phyloP scores from a whole-genome alignment of 1,284 basidiomycete species.

The Microbotryomycetes sp. region DNA sequence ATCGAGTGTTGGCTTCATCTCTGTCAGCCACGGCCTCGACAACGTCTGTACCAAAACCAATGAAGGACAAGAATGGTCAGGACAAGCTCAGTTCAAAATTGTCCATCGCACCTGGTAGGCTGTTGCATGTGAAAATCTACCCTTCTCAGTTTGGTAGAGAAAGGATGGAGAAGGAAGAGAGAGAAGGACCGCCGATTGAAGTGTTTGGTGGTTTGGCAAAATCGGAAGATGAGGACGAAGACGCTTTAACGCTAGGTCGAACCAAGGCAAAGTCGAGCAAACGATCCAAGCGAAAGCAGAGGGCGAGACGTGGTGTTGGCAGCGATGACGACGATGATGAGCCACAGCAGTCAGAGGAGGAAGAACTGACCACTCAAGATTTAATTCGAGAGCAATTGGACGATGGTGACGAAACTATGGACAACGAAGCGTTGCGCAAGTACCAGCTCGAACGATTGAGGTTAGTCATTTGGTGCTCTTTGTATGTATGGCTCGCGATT shows the following conservation, averaged over 20 bases:
- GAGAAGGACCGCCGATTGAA: constrained; percentile 80
- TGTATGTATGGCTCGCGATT: not conserved
- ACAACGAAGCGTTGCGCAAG: constrained; percentile 79
- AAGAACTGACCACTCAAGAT: constrained; percentile 50
- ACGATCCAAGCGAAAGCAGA: constrained; percentile 20
- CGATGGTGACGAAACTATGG: constrained; percentile 47
- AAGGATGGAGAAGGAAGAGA: constrained; percentile 78
- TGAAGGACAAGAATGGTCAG: constrained; percentile 23
- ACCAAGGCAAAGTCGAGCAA: constrained; percentile 33
- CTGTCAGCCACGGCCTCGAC: constrained; percentile 47
- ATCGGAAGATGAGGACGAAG: constrained; percentile 29
- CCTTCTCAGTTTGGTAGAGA: constrained; percentile 90
- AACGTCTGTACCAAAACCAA: not conserved
- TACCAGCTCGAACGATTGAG: constrained; percentile 92
- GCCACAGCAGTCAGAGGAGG: constrained; percentile 56
- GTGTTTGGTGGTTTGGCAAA: constrained; percentile 56
- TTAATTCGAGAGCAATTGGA: constrained; percentile 47
- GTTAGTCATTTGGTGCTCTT: constrained; percentile 47
- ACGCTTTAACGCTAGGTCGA: constrained; percentile 26
- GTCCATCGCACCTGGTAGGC: constrained; percentile 50
- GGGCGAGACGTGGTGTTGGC: constrained; percentile 28
- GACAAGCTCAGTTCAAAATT: constrained; percentile 34
- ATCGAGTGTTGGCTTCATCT: constrained; percentile 86
- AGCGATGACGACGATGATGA: constrained; percentile 44
- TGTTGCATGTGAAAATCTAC: constrained; percentile 75